A percentile compares a stretch with the other conserved stretches of the same genome.
These are phyloP conservation scores for Stagonosporopsis tanaceti DNA, from an alignment of 2,329 filamentous ascomycete species.

Conservation along the genomic window DNA sequence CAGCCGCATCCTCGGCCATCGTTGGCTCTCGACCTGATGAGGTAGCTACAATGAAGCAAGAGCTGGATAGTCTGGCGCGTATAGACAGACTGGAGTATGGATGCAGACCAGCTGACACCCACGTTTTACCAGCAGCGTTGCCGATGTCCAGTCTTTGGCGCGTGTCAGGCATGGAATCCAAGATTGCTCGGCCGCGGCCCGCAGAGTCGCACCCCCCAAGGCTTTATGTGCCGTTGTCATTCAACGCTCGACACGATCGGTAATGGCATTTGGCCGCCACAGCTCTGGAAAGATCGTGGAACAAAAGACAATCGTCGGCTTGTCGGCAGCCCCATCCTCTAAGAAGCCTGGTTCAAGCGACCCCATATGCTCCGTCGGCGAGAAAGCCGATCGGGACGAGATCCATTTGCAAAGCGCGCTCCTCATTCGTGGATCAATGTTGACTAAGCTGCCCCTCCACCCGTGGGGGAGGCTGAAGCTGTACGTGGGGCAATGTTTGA, in stretches of 20 bases:
- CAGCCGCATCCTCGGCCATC: neutral
- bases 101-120: neutral
- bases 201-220: no score
- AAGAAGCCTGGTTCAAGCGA: constrained; percentile 17
- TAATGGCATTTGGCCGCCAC: neutral
- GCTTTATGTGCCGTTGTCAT: no score
- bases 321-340: constrained; percentile 17
- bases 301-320: constrained; percentile 6
- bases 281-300: neutral
- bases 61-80: neutral
- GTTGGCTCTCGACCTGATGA: neutral
- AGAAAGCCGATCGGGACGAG: constrained; percentile 16
- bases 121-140: no score
- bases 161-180: neutral
- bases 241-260: neutral
- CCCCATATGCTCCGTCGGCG: constrained; percentile 1
- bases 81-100: neutral
- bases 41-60: neutral
- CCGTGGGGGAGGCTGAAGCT: constrained; percentile 20
- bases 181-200: no score
- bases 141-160: neutral
- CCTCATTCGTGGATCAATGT: constrained; percentile 13
- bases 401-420: neutral
- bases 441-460: constrained; percentile 14
- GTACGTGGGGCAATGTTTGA: constrained; percentile 13